phyloP scores from a whole-genome alignment of 2,329 filamentous ascomycete species.

The Hypoxylon sp. region DNA sequence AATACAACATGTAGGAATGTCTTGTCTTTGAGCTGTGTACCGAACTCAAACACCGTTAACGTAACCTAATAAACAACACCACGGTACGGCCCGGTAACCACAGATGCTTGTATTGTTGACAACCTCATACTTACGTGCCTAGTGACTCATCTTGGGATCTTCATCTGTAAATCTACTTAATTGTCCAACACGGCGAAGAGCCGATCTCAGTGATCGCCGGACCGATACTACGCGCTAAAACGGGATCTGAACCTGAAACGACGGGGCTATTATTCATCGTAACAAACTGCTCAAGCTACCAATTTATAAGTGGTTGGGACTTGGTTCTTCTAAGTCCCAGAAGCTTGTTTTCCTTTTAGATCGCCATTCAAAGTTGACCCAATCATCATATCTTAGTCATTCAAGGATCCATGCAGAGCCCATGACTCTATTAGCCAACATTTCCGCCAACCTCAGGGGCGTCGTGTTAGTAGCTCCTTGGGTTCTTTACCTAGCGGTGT shows the following conservation, averaged over 20 bases:
- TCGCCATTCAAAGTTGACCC: not conserved
- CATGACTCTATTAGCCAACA: slow-evolving; percentile 35
- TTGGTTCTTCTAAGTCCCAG: slow-evolving; percentile 3
- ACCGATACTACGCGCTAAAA: slow-evolving; percentile 11
- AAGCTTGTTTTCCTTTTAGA: slow-evolving; percentile 16
- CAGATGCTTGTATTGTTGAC: slow-evolving; percentile 13
- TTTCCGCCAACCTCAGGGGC: slow-evolving; percentile 61
- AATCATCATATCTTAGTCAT: slow-evolving; percentile 7
- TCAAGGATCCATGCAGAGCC: not conserved
- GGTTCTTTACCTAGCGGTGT: slow-evolving; percentile 66
- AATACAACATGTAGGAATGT: slow-evolving; percentile 21
- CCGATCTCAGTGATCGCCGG: slow-evolving; percentile 20
- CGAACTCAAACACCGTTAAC: slow-evolving; percentile 25
- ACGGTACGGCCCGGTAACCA: slow-evolving; percentile 28
- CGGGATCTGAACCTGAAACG: slow-evolving; percentile 32
- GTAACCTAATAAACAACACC: slow-evolving; percentile 25
- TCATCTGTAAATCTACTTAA: slow-evolving; percentile 5
- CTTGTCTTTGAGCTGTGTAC: slow-evolving; percentile 18
- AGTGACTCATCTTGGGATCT: slow-evolving; percentile 7
- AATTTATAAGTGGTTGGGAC: slow-evolving; percentile 13
- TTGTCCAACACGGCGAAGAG: slow-evolving; percentile 8
- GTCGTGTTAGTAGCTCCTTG: slow-evolving; percentile 64
- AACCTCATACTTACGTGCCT: slow-evolving; percentile 9
- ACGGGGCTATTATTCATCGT: slow-evolving; percentile 6
- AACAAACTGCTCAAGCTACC: slow-evolving; percentile 10